Percentiles rank a stretch among this genome's conserved stretches.
phyloP scores from a whole-genome alignment of 306 rosid species.

The Arachis hypogaea region DNA sequence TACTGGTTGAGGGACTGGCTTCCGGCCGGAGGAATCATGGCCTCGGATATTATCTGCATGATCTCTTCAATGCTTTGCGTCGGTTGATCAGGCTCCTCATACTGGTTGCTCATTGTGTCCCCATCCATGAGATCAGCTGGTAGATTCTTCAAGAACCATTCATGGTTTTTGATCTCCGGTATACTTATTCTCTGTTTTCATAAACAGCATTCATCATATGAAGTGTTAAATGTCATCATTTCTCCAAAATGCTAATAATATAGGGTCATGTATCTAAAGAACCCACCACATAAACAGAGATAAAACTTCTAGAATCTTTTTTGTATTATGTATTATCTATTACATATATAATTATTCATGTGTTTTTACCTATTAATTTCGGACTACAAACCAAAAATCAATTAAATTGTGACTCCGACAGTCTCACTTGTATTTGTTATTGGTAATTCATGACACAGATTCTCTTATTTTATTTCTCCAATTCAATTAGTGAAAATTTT shows the following conservation, averaged over 20 bases:
- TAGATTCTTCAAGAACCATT: slow-evolving; percentile 91
- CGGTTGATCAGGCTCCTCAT: slow-evolving; percentile 90
- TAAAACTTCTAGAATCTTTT: no score
- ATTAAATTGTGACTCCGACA: no score
- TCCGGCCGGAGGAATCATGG: slow-evolving; percentile 83
- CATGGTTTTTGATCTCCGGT: slow-evolving; percentile 85
- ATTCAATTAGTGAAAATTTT: no score
- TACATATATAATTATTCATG: no score
- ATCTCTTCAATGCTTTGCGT: slow-evolving; percentile 83
- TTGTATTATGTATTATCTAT: no score
- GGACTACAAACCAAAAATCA: no score
- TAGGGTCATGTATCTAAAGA: no score
- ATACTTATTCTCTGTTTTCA: slow-evolving; percentile 79
- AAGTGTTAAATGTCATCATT: slow-evolving; percentile 16
- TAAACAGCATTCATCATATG: slow-evolving; percentile 22
- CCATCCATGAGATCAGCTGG: slow-evolving; percentile 85
- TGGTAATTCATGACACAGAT: no score
- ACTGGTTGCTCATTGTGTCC: slow-evolving; percentile 51
- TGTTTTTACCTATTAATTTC: no score
- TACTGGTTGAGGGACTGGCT: slow-evolving; percentile 65
- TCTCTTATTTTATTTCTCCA: no score
- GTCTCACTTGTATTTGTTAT: no score
- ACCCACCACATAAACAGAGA: no score
- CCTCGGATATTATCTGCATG: slow-evolving; percentile 88
- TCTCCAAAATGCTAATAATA: not conserved